Conservation (phyloP, 2,329 filamentous ascomycete genomes). For the Cryphonectria nitschkei region DNA sequence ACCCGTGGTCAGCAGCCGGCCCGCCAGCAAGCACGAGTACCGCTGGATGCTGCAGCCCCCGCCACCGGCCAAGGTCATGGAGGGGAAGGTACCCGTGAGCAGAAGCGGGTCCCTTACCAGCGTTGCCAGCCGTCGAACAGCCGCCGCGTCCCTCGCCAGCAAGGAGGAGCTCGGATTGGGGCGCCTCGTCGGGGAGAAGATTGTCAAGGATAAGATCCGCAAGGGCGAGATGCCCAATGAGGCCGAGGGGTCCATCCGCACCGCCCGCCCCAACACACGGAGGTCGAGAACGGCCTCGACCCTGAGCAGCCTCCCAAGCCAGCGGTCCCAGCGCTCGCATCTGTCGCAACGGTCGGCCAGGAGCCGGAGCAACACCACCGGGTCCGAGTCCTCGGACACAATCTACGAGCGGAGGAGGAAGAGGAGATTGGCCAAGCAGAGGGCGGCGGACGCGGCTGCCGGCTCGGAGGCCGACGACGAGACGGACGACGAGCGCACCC, state of each 20-base stretch:
- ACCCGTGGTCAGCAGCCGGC: constrained; percentile 78
- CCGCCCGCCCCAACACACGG: constrained; percentile 32
- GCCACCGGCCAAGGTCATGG: constrained; percentile 89
- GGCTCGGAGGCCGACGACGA: constrained; percentile 37
- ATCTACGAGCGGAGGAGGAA: constrained; percentile 27
- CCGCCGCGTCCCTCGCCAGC: constrained; percentile 37
- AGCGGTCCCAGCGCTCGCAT: constrained; percentile 30
- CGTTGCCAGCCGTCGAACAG: constrained; percentile 49
- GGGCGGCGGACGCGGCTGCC: constrained; percentile 17
- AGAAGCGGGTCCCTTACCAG: constrained; percentile 63
- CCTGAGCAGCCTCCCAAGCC: constrained; percentile 33
- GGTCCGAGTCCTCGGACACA: constrained; percentile 35
- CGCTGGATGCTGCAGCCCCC: constrained; percentile 94
- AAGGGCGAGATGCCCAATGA: constrained; percentile 44
- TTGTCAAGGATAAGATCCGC: constrained; percentile 51
- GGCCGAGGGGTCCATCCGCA: constrained; percentile 32
- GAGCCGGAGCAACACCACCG: constrained; percentile 34
- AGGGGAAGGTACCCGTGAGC: constrained; percentile 75
- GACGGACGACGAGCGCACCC: constrained; percentile 30
- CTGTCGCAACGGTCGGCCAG: constrained; percentile 27
- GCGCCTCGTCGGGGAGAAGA: constrained; percentile 49
- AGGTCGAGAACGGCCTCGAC: constrained; percentile 32
- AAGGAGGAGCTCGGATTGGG: constrained; percentile 48
- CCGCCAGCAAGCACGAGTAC: constrained; percentile 69
- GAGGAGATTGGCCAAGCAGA: constrained; percentile 22